Base-by-base conservation (phyloP, 2,329 filamentous ascomycete genomes). In the Paecilomyces fulvus region DNA sequence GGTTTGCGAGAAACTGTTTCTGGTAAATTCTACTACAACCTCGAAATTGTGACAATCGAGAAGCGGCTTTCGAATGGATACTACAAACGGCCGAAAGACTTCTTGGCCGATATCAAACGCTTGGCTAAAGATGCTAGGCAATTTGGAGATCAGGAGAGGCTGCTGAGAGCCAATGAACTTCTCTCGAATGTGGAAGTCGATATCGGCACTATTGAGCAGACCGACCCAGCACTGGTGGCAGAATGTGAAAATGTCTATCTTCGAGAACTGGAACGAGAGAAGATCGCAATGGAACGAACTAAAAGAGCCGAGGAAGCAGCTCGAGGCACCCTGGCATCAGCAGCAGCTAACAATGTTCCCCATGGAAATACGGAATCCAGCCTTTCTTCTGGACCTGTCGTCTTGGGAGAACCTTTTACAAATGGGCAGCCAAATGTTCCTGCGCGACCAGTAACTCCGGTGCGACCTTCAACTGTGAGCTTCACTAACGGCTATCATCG, bases 31-130 rank as follows among this genome's bases (percentile, higher is more conserved):
- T 97, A 87, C 71, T 97, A 96, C 77, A 99, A 99, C 64, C 78
- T 99, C 50, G 92, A 97, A 67, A 89, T 92, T 10, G 87, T 87
- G 3, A 92, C 88, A 0, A 96, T 99, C 54, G 94, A 99, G 75
- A 91, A 96, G 70, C 86, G 94, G n/a, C 79, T 99, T 31, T 95
- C 91, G 3, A 97, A 99, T 70, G 94, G 94, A 4, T 99, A 90
- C 73, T 99, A 99, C 73, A 90, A 91, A 64, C 85, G 92, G 10
- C 90, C 92, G 0, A 87, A 87, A 64, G 92, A 96, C 69, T 99
- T 96, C 68, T 75, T 95, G 53, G 85, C 86, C 46, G 94, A 99
- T 69, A 89, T 97, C 65, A 89, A 87, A 69, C 83, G 86, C 33
- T 77, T 99, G 4, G 87, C 87, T 21, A 92, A 90, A 69, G 94